A percentile compares a stretch with the other conserved stretches of the same genome.
Evolutionary conservation across 768 basidiomycete species (phyloP).

Genomic region (Suillus hirtellus): DNA sequence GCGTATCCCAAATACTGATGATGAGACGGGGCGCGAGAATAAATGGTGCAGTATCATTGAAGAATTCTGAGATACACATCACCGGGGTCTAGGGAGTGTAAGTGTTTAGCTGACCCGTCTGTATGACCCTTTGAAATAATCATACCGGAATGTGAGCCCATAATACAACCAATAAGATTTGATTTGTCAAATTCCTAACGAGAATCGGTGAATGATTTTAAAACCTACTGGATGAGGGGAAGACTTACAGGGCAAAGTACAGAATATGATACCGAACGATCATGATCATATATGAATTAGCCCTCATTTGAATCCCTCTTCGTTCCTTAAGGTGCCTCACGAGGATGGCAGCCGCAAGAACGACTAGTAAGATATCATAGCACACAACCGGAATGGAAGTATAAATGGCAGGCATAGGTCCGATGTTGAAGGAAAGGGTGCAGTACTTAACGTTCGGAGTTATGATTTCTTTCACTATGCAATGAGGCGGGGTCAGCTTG

Average conservation of each 20-base stretch:
- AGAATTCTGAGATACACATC: not conserved
- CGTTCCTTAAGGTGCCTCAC: not conserved
- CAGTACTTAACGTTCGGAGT: not conserved
- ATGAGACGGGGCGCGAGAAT: conserved; percentile 2
- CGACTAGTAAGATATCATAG: not conserved
- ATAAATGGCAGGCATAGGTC: not conserved
- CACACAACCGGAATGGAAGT: not conserved
- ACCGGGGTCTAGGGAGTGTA: not conserved
- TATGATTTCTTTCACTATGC: not conserved
- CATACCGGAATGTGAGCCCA: not conserved
- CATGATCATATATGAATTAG: not conserved
- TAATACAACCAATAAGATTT: not conserved
- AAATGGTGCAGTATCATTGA: not conserved
- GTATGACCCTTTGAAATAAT: not conserved
- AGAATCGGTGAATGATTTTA: not conserved
- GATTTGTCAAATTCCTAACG: not conserved
- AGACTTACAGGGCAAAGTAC: not conserved
- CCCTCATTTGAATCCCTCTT: not conserved
- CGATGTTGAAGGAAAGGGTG: not conserved
- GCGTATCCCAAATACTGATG: conserved; percentile 1
- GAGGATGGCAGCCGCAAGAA: not conserved
- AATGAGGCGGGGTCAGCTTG: not conserved
- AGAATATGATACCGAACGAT: not conserved
- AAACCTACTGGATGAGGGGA: not conserved
- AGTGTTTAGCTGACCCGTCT: not conserved